These are phyloP conservation scores for Dactylellina drechsleri DNA, from an alignment of 2,329 filamentous ascomycete species.

Conservation along the genomic window DNA sequence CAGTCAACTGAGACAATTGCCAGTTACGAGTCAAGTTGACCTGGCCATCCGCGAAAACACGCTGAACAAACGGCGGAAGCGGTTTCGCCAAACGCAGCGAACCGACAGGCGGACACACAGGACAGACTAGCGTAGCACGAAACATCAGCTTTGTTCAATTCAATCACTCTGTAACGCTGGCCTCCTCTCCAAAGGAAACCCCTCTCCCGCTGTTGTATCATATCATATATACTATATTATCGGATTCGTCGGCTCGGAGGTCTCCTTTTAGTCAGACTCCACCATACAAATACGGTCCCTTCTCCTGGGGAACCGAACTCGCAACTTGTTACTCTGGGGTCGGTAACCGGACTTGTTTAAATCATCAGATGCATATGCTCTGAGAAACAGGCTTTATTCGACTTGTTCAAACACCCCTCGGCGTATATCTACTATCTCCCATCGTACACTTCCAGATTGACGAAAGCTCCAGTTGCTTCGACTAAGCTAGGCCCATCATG, in stretches of 20 bases:
- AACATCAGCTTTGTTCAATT: not conserved
- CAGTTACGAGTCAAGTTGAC: too few species aligned
- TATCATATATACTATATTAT: constrained; percentile 33
- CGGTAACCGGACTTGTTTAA: too few species aligned
- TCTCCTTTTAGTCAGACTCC: not conserved
- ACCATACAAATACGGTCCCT: not conserved
- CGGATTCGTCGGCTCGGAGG: not conserved
- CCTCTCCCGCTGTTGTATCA: not conserved
- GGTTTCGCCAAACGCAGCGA: not conserved
- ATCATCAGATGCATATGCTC: not conserved
- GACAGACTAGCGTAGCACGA: not conserved
- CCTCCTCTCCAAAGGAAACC: not conserved
- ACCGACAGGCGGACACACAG: not conserved
- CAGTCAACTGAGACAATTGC: too few species aligned
- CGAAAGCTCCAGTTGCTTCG: not conserved
- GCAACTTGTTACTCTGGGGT: too few species aligned
- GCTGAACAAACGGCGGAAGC: too few species aligned
- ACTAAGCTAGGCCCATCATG: constrained; percentile 69
- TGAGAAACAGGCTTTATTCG: constrained; percentile 22
- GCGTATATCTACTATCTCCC: constrained; percentile 9
- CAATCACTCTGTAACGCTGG: not conserved
- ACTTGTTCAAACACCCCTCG: constrained; percentile 6
- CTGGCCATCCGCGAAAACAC: too few species aligned
- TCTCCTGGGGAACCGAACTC: too few species aligned
- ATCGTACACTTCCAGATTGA: constrained; percentile 2